Evolutionary conservation across 805 yeast species (phyloP).

Genomic region (Lipomyces starkeyi): DNA sequence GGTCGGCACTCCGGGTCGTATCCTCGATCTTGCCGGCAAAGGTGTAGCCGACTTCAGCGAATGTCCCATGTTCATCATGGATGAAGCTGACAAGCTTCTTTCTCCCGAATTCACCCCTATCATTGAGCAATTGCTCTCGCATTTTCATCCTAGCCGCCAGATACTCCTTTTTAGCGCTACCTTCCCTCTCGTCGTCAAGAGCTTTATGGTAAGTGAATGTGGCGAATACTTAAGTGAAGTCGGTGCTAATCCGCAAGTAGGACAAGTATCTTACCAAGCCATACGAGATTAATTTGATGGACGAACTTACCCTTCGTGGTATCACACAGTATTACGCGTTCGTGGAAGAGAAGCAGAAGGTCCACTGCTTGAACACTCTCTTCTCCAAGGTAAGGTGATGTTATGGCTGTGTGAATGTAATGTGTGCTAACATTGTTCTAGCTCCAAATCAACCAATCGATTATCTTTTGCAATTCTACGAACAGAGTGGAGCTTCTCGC

Average conservation of each 20-base stretch:
- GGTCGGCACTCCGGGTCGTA: conserved; percentile 98
- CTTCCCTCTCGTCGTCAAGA: conserved; percentile 91
- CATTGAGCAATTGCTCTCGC: conserved; percentile 82
- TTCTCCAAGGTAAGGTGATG: conserved; percentile 64
- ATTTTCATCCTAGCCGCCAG: conserved; percentile 81
- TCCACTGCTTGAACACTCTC: conserved; percentile 93
- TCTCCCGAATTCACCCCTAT: conserved; percentile 86
- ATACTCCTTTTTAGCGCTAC: conserved; percentile 92
- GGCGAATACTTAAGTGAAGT: too few species aligned
- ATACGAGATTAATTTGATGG: conserved; percentile 96
- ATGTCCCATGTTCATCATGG: conserved; percentile 92
- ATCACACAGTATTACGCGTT: conserved; percentile 98
- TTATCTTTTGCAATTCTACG: conserved; percentile 96
- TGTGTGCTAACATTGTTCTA: not conserved
- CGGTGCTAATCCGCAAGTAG: not conserved
- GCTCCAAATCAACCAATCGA: conserved; percentile 93
- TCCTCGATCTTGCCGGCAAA: conserved; percentile 90
- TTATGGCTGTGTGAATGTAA: not conserved
- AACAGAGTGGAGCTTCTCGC: conserved; percentile 95
- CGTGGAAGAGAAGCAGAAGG: conserved; percentile 94
- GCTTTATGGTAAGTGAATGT: conserved; percentile 65
- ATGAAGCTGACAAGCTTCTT: conserved; percentile 97
- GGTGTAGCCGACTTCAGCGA: conserved; percentile 83
- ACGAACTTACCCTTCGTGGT: conserved; percentile 93
- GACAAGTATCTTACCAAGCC: conserved; percentile 88